These are phyloP conservation scores for Streptanthus diversifolius DNA, from an alignment of 345 rosid species.

Conservation along the genomic window DNA sequence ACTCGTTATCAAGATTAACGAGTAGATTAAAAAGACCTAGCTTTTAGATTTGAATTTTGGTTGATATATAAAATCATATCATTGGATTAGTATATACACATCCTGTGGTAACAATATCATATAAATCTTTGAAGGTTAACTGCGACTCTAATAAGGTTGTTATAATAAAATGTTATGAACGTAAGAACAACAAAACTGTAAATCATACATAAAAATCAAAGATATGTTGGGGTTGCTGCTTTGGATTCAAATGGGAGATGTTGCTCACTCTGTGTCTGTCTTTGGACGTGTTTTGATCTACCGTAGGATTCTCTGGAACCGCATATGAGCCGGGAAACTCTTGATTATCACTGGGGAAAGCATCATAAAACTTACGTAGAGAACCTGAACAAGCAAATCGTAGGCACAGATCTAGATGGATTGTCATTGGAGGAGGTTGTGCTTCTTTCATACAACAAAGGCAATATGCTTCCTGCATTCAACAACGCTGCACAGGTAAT, in stretches of 20 bases:
- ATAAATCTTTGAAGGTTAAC: background rate
- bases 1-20: background rate
- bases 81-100: background rate
- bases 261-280: conserved; percentile 8
- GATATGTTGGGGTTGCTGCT: background rate
- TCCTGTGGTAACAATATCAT: background rate
- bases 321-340: conserved; percentile 69
- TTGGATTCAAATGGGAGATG: background rate
- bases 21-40: background rate
- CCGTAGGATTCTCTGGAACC: conserved; percentile 82
- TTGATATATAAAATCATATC: background rate
- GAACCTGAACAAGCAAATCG: conserved; percentile 76
- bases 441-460: conserved; percentile 59
- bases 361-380: conserved; percentile 86
- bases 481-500: conserved; percentile 92
- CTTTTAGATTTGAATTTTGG: background rate
- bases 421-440: conserved; percentile 62
- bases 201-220: background rate
- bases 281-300: background rate
- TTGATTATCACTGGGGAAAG: conserved; percentile 93
- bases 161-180: background rate
- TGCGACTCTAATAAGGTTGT: background rate
- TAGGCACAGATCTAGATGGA: conserved; percentile 62
- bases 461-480: conserved; percentile 77
- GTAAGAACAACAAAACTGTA: background rate